phyloP scores from a whole-genome alignment of 148 eudicot genomes.

The Arctostaphylos glauca region DNA sequence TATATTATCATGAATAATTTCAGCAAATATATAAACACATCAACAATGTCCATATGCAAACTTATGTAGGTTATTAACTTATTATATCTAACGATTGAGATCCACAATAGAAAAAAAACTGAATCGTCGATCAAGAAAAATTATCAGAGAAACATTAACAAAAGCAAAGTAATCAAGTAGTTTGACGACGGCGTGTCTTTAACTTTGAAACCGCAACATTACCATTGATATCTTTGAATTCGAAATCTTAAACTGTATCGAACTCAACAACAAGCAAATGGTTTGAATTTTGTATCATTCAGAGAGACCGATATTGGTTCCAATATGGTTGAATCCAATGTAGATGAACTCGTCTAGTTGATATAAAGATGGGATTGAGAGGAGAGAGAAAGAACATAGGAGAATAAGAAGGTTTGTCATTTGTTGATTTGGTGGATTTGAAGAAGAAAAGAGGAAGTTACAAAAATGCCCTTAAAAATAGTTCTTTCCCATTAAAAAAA shows the following conservation, averaged over 20 bases:
- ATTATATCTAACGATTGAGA: too few relatives aligned
- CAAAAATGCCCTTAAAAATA: too few relatives aligned
- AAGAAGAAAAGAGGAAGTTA: too few relatives aligned
- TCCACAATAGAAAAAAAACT: too few relatives aligned
- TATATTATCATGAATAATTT: background rate
- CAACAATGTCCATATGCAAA: background rate
- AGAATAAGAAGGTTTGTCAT: slow-evolving; percentile 1
- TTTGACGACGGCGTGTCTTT: too few relatives aligned
- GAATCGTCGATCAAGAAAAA: background rate
- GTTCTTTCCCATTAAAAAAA: too few relatives aligned
- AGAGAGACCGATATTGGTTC: background rate
- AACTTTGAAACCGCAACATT: background rate
- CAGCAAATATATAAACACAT: background rate
- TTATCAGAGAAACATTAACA: too few relatives aligned
- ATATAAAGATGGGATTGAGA: background rate
- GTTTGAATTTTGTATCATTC: background rate
- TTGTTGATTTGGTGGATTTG: background rate
- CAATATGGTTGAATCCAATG: background rate
- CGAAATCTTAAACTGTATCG: background rate
- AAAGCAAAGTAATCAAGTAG: too few relatives aligned
- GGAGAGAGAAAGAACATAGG: background rate
- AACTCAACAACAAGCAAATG: background rate
- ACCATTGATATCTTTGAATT: background rate
- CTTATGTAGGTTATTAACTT: background rate
- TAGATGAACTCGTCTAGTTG: background rate